These are phyloP conservation scores for Mycena kentingensis DNA, from an alignment of 768 basidiomycete genomes.

Conservation along the genomic window DNA sequence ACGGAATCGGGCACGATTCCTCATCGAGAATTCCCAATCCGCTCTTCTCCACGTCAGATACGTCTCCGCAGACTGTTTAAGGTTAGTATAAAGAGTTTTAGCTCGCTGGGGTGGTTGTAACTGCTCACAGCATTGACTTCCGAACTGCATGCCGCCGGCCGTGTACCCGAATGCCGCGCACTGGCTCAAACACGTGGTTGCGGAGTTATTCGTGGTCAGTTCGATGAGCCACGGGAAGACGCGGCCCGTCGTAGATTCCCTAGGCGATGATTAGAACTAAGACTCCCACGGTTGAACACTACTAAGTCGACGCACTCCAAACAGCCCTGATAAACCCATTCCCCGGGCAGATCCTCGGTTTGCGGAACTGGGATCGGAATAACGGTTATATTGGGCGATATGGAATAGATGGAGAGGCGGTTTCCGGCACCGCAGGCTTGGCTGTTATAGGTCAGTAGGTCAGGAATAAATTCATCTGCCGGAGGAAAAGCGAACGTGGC, in stretches of 20 bases:
- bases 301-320: conserved; percentile 48
- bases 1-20: conserved; percentile 34
- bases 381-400: conserved; percentile 49
- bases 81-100: not conserved
- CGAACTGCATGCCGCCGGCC: conserved; percentile 65
- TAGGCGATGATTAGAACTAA: conserved; percentile 25
- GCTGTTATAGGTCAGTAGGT: not conserved
- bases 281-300: not conserved
- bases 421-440: conserved; percentile 65
- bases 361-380: conserved; percentile 62
- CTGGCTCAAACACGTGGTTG: conserved; percentile 62
- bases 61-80: conserved; percentile 68
- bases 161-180: conserved; percentile 74
- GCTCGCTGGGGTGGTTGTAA: not conserved
- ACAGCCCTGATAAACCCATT: conserved; percentile 69
- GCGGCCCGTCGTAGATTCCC: conserved; percentile 48
- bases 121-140: conserved; percentile 65
- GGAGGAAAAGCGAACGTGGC: no score
- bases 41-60: conserved; percentile 47
- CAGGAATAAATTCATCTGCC: no score
- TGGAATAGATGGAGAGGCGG: conserved; percentile 67
- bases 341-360: conserved; percentile 60
- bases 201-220: conserved; percentile 63
- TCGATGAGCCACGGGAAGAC: conserved; percentile 65
- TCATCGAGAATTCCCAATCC: not conserved